Base-by-base conservation (phyloP, 2,329 filamentous ascomycete species). In the Pestalotiopsis sp. region DNA sequence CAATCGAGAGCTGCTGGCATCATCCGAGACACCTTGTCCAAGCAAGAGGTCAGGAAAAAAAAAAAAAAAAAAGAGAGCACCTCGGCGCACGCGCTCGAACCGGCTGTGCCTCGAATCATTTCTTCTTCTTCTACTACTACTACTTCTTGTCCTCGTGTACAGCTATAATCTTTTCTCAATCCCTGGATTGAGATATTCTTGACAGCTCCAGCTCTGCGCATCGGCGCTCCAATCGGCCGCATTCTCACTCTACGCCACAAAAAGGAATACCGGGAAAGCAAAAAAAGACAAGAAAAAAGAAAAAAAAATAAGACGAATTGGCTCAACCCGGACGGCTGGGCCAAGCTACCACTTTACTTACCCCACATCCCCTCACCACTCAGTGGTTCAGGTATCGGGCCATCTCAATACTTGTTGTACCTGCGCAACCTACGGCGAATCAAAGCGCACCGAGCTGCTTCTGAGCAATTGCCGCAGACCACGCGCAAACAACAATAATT, bases 281-380 rank as follows among this genome's bases (percentile, higher is more conserved):
- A 17, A 52, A n/a, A 52, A 52, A 49, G 13, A 45, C 17, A 52
- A 52, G 45, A 52, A n/a, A n/a, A 52, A 52, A 52, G 3, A 20
- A 20, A 20, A 52, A 52, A 17, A 20, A 52, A 52, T 52, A 6
- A 17, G 20, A n/a, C 14, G 20, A 52, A 52, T 52, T 52, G 20
- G 17, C 45, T 52, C 45, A 52, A 52, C 20, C 45, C 45, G 20
- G 45, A 52, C 45, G 31, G 31, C 31, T 20, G 14, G 17, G 45
- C 45, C 17, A 17, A 23, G 57, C 57, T 59, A 62, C 59, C 59
- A 61, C 23, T 61, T 41, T 36, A 59, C 6, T 49, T 66, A 66
- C 63, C 63, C 63, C 63, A 66, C 63, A 66, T 49, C 63, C 63
- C 63, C 63, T 66, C 63, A 66, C 39, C 36, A 20, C n/a, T 58